A percentile compares a stretch with the other conserved stretches of the same genome.
Evolutionary conservation across 805 yeast genomes (phyloP).

Genomic region (Brettanomyces nanus): DNA sequence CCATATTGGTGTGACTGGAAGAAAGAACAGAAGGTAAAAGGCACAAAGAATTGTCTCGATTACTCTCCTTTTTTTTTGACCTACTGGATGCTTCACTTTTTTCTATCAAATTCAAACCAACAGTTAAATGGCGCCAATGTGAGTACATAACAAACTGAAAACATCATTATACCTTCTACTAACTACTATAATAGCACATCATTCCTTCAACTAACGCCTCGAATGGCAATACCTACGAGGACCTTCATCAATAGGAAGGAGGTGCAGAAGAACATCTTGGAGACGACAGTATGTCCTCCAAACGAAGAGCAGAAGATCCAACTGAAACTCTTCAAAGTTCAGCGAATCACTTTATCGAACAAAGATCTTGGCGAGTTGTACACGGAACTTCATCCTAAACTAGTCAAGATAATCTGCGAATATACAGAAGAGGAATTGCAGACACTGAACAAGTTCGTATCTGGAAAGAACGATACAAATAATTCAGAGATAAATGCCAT

Average conservation of each 20-base stretch:
- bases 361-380: slow-evolving; percentile 16
- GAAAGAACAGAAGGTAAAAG: background rate
- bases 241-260: slow-evolving; percentile 21
- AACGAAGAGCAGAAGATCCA: slow-evolving; percentile 2
- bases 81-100: background rate
- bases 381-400: slow-evolving; percentile 11
- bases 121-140: slow-evolving; percentile 23
- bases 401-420: slow-evolving; percentile 17
- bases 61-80: background rate
- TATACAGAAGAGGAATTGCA: slow-evolving; percentile 14
- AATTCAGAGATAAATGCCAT: slow-evolving; percentile 1
- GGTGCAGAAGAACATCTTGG: slow-evolving; percentile 14
- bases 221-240: slow-evolving; percentile 16
- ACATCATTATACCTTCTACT: background rate
- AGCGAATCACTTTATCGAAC: slow-evolving; percentile 18
- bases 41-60: background rate
- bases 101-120: background rate
- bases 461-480: slow-evolving; percentile 2
- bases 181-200: slow-evolving; percentile 13
- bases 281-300: slow-evolving; percentile 6
- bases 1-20: slow-evolving; percentile 14
- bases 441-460: slow-evolving; percentile 5
- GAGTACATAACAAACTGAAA: slow-evolving; percentile 6
- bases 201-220: slow-evolving; percentile 12
- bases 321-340: slow-evolving; percentile 14